Conservation (phyloP, 2,329 filamentous ascomycete species). For the Claviceps humidiphila region DNA sequence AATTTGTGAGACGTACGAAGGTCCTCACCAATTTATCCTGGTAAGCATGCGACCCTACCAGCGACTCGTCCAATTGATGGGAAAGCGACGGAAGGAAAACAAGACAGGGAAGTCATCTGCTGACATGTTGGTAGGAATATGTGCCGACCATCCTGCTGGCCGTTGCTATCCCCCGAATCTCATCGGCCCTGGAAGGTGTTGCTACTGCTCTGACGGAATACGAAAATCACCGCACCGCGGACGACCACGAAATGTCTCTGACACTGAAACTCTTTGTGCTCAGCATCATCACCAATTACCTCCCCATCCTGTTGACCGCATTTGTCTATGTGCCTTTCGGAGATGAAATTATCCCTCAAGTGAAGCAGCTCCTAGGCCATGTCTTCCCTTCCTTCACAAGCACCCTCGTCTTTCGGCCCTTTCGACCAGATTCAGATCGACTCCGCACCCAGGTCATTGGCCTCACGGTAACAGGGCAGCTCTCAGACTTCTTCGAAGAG, state of each 20-base stretch:
- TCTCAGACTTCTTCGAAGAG: constrained; percentile 60
- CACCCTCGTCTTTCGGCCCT: constrained; percentile 41
- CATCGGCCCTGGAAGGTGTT: constrained; percentile 45
- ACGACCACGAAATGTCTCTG: constrained; percentile 53
- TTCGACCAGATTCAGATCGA: constrained; percentile 51
- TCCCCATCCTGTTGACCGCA: constrained; percentile 62
- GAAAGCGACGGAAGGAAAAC: not conserved
- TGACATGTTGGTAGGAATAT: constrained; percentile 40
- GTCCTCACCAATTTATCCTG: constrained; percentile 52
- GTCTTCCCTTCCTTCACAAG: constrained; percentile 29
- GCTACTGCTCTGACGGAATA: constrained; percentile 53
- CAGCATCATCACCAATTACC: constrained; percentile 69
- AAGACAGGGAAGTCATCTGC: not conserved
- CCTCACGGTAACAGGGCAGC: constrained; percentile 58
- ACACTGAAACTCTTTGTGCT: constrained; percentile 65
- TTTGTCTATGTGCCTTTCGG: constrained; percentile 72
- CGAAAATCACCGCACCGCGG: constrained; percentile 64
- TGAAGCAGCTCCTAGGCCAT: constrained; percentile 45
- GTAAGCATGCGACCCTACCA: constrained; percentile 24
- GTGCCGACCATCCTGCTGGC: constrained; percentile 60
- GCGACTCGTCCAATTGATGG: not conserved
- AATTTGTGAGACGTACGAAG: constrained; percentile 61
- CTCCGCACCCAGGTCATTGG: constrained; percentile 64
- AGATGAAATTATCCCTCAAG: constrained; percentile 49
- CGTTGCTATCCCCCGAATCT: constrained; percentile 51